Evolutionary conservation across 129 eudicot genomes (phyloP).

Genomic region (Escallonia rubra): DNA sequence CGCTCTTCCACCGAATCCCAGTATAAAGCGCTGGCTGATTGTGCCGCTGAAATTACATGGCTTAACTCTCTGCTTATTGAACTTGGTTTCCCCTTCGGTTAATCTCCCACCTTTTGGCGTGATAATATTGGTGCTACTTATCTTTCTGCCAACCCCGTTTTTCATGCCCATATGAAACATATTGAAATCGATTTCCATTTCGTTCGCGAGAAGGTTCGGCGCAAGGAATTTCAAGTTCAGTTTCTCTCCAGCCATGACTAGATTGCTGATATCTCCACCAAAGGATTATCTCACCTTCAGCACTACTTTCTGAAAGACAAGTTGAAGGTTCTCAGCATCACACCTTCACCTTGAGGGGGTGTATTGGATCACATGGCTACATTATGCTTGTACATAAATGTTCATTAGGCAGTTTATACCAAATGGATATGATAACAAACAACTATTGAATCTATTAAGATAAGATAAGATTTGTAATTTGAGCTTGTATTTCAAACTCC

Average conservation of each 20-base stretch:
- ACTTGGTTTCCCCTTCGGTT: not conserved
- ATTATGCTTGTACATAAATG: no score
- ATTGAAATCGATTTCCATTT: not conserved
- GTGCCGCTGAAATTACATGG: not conserved
- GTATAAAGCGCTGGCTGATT: not conserved
- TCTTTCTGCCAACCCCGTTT: not conserved
- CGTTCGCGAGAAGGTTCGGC: not conserved
- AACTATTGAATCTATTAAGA: no score
- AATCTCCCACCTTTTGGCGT: not conserved
- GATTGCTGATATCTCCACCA: not conserved
- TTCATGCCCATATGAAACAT: not conserved
- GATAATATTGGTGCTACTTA: not conserved
- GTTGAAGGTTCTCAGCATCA: not conserved
- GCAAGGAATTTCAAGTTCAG: not conserved
- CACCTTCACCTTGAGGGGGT: not conserved
- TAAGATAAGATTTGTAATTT: no score
- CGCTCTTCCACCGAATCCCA: not conserved
- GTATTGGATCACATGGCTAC: not conserved
- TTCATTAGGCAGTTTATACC: no score
- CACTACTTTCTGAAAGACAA: not conserved
- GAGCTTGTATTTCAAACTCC: no score
- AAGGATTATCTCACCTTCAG: not conserved
- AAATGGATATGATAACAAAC: no score
- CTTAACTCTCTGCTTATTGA: not conserved
- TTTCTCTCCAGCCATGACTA: not conserved